Base-by-base conservation (phyloP, 805 yeast genomes). In the Nakazawaea siamensis region DNA sequence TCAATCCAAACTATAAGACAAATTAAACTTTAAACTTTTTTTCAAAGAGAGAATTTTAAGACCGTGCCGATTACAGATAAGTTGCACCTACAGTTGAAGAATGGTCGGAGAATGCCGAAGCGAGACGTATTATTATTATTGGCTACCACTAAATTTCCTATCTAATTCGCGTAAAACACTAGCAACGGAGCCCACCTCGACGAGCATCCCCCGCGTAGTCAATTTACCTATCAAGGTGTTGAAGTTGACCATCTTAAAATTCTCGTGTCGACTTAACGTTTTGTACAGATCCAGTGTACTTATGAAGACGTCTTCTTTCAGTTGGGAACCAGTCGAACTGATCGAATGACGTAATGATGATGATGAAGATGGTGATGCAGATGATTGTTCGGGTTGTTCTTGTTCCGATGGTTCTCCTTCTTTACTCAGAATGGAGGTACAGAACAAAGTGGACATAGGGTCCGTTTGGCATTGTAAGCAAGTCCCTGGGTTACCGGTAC, bases 281-380 rank as follows among this genome's bases (percentile, higher is more conserved):
- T 79, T 81, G 58, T 85, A 87, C 0, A 96, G 95, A 48, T 87
- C 95, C 11, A 88, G 76, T 50, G 92, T 81, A 2, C 96, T 94
- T 31, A 87, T 84, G 44, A 76, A 87, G 11, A 28, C 24, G 23
- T 37, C 35, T 3, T 44, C 46, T 11, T 46, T 34, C 8, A 19
- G 19, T 15, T 16, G 5, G 29, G n/a, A 18, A 4, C 31, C 10
- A 8, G 7, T 7, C 23, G 10, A 8, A 8, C 10, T 7, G n/a
- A n/a, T n/a, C n/a, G n/a, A n/a, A n/a, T n/a, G n/a, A n/a, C n/a
- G n/a, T n/a, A n/a, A n/a, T n/a, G n/a, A 28, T 30, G 18, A 14
- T 13, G 18, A 27, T 17, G 15, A 15, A 10, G n/a, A 16, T n/a
- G 23, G 23, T 29, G 5, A 16, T 17, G 5, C 14, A 10, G 18